Percentiles rank a stretch among this genome's conserved stretches.
These are phyloP conservation scores for Myochromella boudieri DNA, from an alignment of 768 basidiomycete species.

Conservation along the genomic window DNA sequence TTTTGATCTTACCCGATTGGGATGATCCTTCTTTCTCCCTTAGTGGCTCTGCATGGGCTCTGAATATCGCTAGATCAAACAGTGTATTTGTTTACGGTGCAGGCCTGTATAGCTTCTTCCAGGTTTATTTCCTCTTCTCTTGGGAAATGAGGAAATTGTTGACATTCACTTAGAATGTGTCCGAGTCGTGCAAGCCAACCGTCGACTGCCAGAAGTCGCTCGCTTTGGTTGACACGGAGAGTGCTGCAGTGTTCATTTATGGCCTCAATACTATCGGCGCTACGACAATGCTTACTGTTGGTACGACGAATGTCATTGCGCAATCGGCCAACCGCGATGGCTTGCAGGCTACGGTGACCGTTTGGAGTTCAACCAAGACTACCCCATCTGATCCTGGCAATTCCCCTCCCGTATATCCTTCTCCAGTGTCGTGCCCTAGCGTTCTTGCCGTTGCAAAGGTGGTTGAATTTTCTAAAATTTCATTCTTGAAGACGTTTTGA, in stretches of 20 bases:
- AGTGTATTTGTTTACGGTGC: conserved; percentile 71
- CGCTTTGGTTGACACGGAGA: background rate
- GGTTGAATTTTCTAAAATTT: background rate
- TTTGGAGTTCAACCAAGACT: background rate
- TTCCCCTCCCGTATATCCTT: background rate
- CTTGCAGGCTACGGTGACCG: background rate
- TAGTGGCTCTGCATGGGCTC: conserved; percentile 50
- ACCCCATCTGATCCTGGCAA: background rate
- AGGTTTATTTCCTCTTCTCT: no score
- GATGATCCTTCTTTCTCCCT: conserved; percentile 60
- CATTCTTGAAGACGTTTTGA: background rate
- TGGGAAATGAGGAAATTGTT: no score
- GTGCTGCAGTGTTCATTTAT: background rate
- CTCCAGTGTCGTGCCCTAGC: background rate
- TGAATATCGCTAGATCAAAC: conserved; percentile 50
- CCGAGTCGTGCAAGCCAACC: background rate
- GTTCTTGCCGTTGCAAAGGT: background rate
- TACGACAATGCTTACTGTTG: background rate
- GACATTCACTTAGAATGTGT: no score
- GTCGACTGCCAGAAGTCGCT: background rate
- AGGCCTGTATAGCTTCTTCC: conserved; percentile 71
- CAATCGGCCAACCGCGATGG: background rate
- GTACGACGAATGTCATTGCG: background rate
- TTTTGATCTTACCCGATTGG: conserved; percentile 41
- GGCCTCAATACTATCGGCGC: background rate